These are phyloP conservation scores for Populus nigra DNA, from an alignment of 345 rosid genomes.

Conservation along the genomic window DNA sequence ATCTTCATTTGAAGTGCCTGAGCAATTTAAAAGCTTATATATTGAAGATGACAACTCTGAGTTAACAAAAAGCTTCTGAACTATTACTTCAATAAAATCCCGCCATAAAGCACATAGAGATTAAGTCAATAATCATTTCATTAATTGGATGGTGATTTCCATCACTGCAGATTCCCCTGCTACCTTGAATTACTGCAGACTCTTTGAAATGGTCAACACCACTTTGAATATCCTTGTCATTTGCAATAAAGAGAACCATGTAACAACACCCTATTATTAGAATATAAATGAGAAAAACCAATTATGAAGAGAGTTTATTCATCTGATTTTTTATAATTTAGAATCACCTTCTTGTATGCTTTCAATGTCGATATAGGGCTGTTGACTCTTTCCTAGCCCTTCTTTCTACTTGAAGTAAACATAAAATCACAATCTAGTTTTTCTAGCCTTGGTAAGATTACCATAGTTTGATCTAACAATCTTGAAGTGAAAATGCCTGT, in stretches of 20 bases:
- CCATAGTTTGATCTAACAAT: conserved; percentile 6
- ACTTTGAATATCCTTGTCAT: conserved; percentile 45
- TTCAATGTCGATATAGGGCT: conserved; percentile 32
- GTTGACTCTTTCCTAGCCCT: conserved; percentile 82
- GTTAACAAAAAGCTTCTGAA: conserved; percentile 3
- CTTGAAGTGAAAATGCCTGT: conserved; percentile 46
- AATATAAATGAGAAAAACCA: background rate
- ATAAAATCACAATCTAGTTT: background rate
- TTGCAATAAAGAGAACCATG: conserved; percentile 30
- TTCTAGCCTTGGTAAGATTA: background rate
- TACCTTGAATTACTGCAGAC: conserved; percentile 22
- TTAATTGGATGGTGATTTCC: conserved; percentile 42
- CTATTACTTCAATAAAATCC: conserved; percentile 13
- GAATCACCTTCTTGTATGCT: conserved; percentile 37
- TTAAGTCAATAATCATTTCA: conserved; percentile 45
- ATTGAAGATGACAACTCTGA: conserved; percentile 25
- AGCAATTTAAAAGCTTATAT: conserved; percentile 60
- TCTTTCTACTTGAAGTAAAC: conserved; percentile 55
- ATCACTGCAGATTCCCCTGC: conserved; percentile 24
- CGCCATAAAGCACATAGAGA: background rate
- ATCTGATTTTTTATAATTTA: background rate
- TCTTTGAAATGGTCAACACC: conserved; percentile 23
- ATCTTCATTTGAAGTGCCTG: conserved; percentile 83
- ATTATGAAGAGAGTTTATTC: background rate
- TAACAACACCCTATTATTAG: background rate